Evolutionary conservation across 2,329 filamentous ascomycete species (phyloP), one percentile per base, ranked within the genome.

Genomic region (Fusarium foetens): DNA sequence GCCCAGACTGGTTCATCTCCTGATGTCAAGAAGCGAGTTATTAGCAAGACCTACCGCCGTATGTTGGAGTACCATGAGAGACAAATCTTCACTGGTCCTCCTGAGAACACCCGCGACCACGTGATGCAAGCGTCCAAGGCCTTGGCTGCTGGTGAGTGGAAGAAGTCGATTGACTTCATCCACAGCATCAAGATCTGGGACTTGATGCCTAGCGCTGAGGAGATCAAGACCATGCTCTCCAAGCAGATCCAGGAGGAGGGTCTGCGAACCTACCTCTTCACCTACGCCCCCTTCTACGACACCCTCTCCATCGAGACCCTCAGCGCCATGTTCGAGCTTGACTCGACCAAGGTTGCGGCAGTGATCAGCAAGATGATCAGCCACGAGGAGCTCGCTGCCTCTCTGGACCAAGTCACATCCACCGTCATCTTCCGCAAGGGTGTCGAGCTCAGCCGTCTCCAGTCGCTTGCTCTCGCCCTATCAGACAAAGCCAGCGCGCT

Each of bases 151-250:
- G 96, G 97, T 75, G 96, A 99, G 85, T 99, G 96, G 96, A 97
- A 97, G 90, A 97, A 97, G 87, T 92, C 95, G 21, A 95, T 92
- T 27, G 89, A 93, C 70, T 96, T 97, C 83, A 95, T 99, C 83
- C 94, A 96, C 86, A 94, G 92, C 80, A 99, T 99, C 86, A 99
- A 98, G 90, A 99, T 99, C 82, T 99, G 96, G 96, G 96, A 99
- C 61, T 89, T 99, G 75, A 97, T 99, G 90, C 93, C 95, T 65
- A 92, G 96, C 83, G 89, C 93, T 29, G 94, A 95, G 63, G 93
- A 94, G 82, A 97, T 98, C 87, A 98, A 98, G 91, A 84, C 89
- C 59, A 98, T 99, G 96, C 93, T 99, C 70, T 94, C 95, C 61
- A 94, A 94, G 82, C 96, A 99, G 87, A 97, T 98, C 80, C 97